Percentiles rank a stretch among this genome's conserved stretches.
Evolutionary conservation across 176 grass and related monocot species (phyloP).

Genomic region (Avena sativa): DNA sequence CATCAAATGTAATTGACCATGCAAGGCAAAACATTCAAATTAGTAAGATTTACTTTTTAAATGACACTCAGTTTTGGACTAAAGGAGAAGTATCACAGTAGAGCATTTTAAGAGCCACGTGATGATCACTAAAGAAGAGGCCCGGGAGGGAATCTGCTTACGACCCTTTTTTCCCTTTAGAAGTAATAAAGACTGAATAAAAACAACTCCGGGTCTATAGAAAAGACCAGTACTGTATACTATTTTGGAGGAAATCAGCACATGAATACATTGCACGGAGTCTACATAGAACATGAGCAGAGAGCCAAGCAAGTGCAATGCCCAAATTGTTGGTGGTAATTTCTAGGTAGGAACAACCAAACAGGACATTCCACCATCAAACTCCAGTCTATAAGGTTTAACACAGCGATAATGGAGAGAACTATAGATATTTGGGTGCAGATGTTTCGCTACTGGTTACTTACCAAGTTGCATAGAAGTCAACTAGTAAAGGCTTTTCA

Average conservation of each 20-base stretch:
- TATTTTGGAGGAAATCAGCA: background rate
- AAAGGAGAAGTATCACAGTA: background rate
- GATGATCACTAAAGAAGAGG: conserved; percentile 8
- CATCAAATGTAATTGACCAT: background rate
- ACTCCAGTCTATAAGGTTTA: conserved; percentile 3
- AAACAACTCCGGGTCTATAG: background rate
- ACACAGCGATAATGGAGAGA: background rate
- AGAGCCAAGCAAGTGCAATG: background rate
- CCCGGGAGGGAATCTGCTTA: background rate
- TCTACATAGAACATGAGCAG: background rate
- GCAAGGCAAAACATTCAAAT: background rate
- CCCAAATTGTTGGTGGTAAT: background rate
- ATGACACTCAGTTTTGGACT: background rate
- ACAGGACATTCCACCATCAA: background rate
- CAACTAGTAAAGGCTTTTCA: conserved; percentile 86
- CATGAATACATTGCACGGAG: background rate
- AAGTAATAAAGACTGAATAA: background rate
- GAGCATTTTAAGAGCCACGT: background rate
- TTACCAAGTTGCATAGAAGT: conserved; percentile 99
- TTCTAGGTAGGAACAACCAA: background rate
- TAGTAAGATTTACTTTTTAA: background rate
- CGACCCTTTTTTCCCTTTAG: background rate
- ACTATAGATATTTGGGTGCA: conserved; percentile 10
- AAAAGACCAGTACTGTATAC: background rate
- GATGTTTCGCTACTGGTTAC: background rate